Evolutionary conservation across 306 rosid species (phyloP).

Genomic region (Argentina anserina): DNA sequence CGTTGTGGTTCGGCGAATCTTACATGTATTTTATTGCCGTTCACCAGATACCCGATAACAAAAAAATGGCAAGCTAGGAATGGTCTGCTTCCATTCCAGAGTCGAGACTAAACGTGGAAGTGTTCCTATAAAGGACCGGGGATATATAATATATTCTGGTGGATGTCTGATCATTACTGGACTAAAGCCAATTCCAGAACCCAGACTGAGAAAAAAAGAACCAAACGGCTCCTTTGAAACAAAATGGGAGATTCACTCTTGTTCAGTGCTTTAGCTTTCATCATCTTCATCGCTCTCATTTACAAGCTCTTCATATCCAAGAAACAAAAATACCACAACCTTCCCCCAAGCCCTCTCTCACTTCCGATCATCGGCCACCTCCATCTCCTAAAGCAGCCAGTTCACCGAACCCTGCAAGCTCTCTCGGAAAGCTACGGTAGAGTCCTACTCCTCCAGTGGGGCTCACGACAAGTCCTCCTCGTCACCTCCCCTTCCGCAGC

Average conservation of each 20-base stretch:
- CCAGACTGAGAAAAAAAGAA: too few relatives aligned
- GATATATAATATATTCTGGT: too few relatives aligned
- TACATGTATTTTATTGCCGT: not conserved
- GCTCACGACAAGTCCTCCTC: conserved; percentile 16
- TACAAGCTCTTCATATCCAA: not conserved
- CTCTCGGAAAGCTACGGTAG: conserved; percentile 3
- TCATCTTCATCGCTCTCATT: not conserved
- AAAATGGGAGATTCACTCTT: conserved; percentile 7
- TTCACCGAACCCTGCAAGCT: conserved; percentile 19
- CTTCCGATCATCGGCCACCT: conserved; percentile 42
- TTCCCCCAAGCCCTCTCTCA: conserved; percentile 27
- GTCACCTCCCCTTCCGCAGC: conserved; percentile 18
- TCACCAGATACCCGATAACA: too few relatives aligned
- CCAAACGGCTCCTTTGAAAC: too few relatives aligned
- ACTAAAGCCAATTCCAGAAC: too few relatives aligned
- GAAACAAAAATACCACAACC: not conserved
- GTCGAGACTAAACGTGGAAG: too few relatives aligned
- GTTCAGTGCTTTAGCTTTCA: not conserved
- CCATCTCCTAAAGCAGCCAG: conserved; percentile 33
- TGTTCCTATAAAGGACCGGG: not conserved
- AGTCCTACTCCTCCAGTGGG: conserved; percentile 14
- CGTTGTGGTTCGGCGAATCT: not conserved
- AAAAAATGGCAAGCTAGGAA: too few relatives aligned
- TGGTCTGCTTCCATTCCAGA: not conserved
- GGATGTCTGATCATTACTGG: not conserved